Conservation (phyloP, 2,329 filamentous ascomycete species). For the Phaeosphaeriaceae sp. region DNA sequence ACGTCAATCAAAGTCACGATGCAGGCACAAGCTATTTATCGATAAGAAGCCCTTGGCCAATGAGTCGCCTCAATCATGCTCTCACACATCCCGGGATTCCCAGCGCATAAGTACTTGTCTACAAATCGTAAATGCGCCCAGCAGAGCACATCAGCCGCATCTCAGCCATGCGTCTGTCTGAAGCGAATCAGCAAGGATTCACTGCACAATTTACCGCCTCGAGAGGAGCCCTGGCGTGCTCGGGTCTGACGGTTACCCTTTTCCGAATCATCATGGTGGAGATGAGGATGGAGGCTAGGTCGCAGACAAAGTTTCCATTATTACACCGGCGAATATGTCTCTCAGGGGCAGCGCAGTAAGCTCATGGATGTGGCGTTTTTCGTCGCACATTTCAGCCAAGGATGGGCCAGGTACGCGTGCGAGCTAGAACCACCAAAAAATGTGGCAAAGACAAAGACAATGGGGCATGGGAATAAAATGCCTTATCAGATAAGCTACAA, state of each 20-base stretch:
- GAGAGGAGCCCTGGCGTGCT: background rate
- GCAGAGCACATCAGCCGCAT: background rate
- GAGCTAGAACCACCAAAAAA: too few species aligned
- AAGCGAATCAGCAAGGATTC: background rate
- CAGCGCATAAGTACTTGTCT: background rate
- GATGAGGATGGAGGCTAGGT: background rate
- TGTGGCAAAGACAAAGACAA: too few species aligned
- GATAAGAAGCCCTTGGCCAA: too few species aligned
- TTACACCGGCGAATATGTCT: background rate
- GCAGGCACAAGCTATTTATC: too few species aligned
- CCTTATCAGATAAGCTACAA: too few species aligned
- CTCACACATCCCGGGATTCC: background rate
- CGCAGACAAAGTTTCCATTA: constrained; percentile 2
- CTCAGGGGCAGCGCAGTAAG: background rate
- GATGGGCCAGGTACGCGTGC: background rate
- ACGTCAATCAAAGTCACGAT: too few species aligned
- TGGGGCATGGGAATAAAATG: too few species aligned
- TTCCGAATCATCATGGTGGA: background rate
- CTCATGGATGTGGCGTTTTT: background rate
- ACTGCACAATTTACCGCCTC: background rate
- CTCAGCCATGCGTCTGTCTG: background rate
- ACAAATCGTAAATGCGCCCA: background rate
- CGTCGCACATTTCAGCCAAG: background rate
- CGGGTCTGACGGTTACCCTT: background rate
- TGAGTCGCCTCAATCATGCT: background rate